These are phyloP conservation scores for Solanum phureja DNA, from an alignment of 257 asterid species.

Conservation along the genomic window DNA sequence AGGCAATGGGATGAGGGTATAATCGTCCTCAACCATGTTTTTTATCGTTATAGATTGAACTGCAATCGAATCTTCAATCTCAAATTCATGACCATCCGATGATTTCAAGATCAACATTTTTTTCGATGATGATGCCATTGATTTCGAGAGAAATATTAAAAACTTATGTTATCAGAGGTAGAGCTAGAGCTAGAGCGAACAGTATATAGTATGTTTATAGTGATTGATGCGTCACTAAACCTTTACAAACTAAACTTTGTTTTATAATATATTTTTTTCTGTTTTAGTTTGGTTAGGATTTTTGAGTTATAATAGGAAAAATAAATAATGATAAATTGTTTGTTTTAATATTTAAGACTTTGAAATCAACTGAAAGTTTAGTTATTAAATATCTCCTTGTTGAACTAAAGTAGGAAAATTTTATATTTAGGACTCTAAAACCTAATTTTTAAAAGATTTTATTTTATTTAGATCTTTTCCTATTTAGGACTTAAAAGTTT, in stretches of 20 bases:
- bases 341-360: no score
- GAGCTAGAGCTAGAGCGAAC: not conserved
- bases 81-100: not conserved
- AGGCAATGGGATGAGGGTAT: not conserved
- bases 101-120: not conserved
- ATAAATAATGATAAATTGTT: no score
- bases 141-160: not conserved
- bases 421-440: not conserved
- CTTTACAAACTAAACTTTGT: no score
- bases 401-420: not conserved
- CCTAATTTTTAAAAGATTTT: no score
- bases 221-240: no score
- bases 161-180: not conserved
- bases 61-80: not conserved
- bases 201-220: no score
- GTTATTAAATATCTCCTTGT: not conserved
- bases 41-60: not conserved
- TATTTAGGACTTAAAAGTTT: not conserved
- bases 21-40: slow-evolving; percentile 6
- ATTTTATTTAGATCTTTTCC: no score
- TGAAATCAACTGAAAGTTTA: no score
- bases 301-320: not conserved
- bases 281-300: not conserved
- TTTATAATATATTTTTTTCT: no score
- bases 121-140: not conserved